Conservation (phyloP, 106 monocot genomes). For the Acanthochlamys bracteata region DNA sequence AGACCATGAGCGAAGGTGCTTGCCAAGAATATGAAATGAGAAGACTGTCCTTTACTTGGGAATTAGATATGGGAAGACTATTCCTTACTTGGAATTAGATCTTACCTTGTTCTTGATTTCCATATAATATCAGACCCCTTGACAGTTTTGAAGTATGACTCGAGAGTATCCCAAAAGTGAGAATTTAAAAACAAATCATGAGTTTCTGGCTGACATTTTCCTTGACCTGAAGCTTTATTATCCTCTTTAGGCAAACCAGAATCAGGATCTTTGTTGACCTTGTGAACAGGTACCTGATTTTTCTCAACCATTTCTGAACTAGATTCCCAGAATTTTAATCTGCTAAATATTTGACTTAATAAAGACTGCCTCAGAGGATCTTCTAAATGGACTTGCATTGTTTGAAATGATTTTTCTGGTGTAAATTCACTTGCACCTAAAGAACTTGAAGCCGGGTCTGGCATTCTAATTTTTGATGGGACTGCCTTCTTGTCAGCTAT, state of each 20-base stretch:
- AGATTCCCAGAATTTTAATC: conserved; percentile 30
- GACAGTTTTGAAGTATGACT: conserved; percentile 44
- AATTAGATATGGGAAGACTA: not conserved
- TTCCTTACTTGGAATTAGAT: not conserved
- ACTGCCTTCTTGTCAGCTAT: no score
- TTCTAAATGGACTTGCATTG: no score
- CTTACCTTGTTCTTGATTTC: conserved; percentile 71
- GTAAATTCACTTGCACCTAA: no score
- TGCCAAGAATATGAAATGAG: not conserved
- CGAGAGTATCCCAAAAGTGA: conserved; percentile 64
- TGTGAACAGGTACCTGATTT: conserved; percentile 2
- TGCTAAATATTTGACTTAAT: conserved; percentile 23
- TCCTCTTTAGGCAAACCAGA: conserved; percentile 8
- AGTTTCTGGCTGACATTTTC: conserved; percentile 10
- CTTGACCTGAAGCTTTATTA: not conserved
- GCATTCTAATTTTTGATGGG: no score
- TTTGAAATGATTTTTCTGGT: no score
- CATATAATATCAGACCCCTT: conserved; percentile 48
- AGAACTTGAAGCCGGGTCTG: no score
- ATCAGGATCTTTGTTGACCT: conserved; percentile 4
- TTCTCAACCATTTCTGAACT: conserved; percentile 6
- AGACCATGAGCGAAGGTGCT: not conserved
- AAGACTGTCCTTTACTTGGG: not conserved
- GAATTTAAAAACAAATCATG: conserved; percentile 50
- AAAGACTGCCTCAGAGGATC: no score